Percentiles rank a stretch among this genome's conserved stretches.
phyloP scores from a whole-genome alignment of 2,329 filamentous ascomycete species.

The Scedosporium boydii region DNA sequence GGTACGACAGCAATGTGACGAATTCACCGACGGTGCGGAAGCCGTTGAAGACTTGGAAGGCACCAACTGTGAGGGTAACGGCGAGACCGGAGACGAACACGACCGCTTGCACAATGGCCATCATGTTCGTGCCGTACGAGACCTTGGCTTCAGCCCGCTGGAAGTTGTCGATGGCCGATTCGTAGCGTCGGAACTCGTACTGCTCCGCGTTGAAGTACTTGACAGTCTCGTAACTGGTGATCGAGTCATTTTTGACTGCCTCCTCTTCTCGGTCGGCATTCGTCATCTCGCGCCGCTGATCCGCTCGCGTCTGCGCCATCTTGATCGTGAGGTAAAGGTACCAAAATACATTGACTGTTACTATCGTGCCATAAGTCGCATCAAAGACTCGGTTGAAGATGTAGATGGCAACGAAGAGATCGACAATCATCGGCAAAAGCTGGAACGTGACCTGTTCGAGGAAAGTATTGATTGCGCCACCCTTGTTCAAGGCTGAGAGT shows the following conservation, averaged over 20 bases:
- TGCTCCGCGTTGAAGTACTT: conserved; percentile 83
- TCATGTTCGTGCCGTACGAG: conserved; percentile 64
- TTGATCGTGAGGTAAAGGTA: conserved; percentile 96
- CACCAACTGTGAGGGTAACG: conserved; percentile 62
- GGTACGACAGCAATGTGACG: conserved; percentile 64
- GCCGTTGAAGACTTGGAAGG: conserved; percentile 65
- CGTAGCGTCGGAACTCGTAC: conserved; percentile 68
- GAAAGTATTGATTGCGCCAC: conserved; percentile 91
- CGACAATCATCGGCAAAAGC: conserved; percentile 88
- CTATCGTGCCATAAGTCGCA: conserved; percentile 50
- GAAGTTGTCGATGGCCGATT: conserved; percentile 59
- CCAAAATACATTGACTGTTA: conserved; percentile 84
- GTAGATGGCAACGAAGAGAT: conserved; percentile 74
- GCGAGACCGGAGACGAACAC: conserved; percentile 72
- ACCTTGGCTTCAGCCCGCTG: conserved; percentile 70
- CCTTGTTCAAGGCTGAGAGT: conserved; percentile 89
- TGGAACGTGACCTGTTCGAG: conserved; percentile 95
- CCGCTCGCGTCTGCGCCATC: conserved; percentile 86
- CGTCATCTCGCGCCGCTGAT: conserved; percentile 86
- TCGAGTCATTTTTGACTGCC: conserved; percentile 96
- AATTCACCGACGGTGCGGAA: conserved; percentile 60
- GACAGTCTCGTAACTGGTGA: conserved; percentile 95
- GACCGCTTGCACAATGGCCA: conserved; percentile 73
- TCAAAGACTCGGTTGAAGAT: conserved; percentile 76
- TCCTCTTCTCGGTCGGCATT: conserved; percentile 93